Evolutionary conservation across 768 basidiomycete species (phyloP).

Genomic region (Myochromella boudieri): DNA sequence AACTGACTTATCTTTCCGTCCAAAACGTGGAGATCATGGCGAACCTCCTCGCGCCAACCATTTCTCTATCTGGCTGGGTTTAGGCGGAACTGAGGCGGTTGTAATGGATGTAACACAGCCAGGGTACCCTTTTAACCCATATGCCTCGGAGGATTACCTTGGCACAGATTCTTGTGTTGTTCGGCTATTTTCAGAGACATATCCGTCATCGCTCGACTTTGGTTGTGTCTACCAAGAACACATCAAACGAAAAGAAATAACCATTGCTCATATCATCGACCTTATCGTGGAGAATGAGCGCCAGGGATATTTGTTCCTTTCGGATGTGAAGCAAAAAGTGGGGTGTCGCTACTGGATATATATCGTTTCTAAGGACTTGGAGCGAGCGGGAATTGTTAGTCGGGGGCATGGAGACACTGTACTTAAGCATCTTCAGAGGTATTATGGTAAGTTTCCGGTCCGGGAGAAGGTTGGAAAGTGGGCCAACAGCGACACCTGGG

Average conservation of each 20-base stretch:
- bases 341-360: conserved; percentile 22
- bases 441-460: conserved; percentile 4
- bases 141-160: neutral
- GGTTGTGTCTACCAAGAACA: conserved; percentile 16
- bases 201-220: conserved; percentile 10
- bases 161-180: conserved; percentile 3
- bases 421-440: conserved; percentile 3
- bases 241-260: conserved; percentile 8
- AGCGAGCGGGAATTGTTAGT: conserved; percentile 2
- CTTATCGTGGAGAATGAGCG: conserved; percentile 13
- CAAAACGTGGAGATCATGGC: conserved; percentile 8
- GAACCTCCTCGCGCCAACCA: conserved; percentile 20
- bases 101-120: conserved; percentile 15
- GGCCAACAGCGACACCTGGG: neutral
- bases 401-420: conserved; percentile 4
- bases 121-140: conserved; percentile 5
- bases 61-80: conserved; percentile 19
- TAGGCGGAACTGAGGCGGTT: conserved; percentile 10
- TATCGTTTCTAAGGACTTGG: conserved; percentile 6
- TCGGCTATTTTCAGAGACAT: conserved; percentile 10
- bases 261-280: conserved; percentile 13
- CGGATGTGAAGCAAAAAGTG: conserved; percentile 16
- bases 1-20: conserved; percentile 12
- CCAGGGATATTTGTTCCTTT: conserved; percentile 13
- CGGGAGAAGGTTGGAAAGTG: conserved; percentile 2